Evolutionary conservation across 257 asterid genomes (phyloP), one percentile per base, ranked within the genome.

Genomic region (Mentha longifolia): DNA sequence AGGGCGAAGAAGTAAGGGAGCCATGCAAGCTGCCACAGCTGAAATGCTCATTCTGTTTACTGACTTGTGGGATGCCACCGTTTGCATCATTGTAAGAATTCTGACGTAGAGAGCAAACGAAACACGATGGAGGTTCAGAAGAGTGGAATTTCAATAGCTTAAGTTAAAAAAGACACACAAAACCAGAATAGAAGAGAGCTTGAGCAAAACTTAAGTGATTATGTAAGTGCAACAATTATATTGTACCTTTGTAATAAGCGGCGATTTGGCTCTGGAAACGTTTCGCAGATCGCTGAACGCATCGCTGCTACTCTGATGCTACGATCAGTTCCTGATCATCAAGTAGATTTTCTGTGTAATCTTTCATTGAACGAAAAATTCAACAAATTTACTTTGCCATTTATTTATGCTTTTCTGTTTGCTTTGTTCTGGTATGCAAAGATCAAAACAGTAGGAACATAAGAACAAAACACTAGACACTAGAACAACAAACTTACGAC

Each of bases 1-100:
- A 47, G 99, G 98, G 14, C 99, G 95, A 56, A 95, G 95, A 74
- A 95, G 99, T 68, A 95, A 83, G 61, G 99, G 99, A 55, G 99
- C 96, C 99, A 95, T 95, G 86, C 99, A 95, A 74, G 99, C 98
- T 77, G 99, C 99, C 64, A 95, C 99, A 61, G 98, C 99, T 67
- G 99, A 88, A 76, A 84, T 75, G 82, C 99, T 88, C 99, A 95
- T 95, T 76, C 96, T 74, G 74, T 88, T 95, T 77, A 84, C 89
- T 55, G 82, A 81, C 86, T 95, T 95, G 72, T 90, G 75, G 56
- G 89, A 76, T 76, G 96, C 97, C 81, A 95, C 93, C 28, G 76
- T 74, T 86, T 82, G 89, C 98, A 92, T 95, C 98, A 90, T 95
- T 81, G 68, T 81, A 46, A 95, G 94, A 82, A 90, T 87, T 86